Evolutionary conservation across 805 yeast species (phyloP).

Genomic region (Helenozyma rhizophorensis): DNA sequence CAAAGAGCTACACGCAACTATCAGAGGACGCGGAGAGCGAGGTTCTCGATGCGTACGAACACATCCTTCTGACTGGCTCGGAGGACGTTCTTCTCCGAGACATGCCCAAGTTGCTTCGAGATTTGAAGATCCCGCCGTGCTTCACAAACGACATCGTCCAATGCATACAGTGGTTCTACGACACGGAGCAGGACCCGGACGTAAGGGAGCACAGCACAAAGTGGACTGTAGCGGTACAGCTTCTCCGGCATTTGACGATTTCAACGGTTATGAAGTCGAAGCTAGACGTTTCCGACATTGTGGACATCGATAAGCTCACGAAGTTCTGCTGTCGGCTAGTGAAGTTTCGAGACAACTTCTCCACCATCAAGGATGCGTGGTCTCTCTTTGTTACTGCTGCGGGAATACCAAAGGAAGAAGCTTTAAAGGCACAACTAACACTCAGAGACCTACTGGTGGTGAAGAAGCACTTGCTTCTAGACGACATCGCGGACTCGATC

Average conservation of each 20-base stretch:
- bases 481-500: slow-evolving; percentile 27
- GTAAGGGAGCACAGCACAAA: slow-evolving; percentile 11
- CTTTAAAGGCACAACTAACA: background rate
- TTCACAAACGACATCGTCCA: slow-evolving; percentile 29
- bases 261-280: slow-evolving; percentile 12
- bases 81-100: slow-evolving; percentile 27
- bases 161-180: slow-evolving; percentile 33
- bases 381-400: slow-evolving; percentile 26
- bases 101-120: slow-evolving; percentile 21
- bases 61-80: slow-evolving; percentile 16
- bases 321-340: slow-evolving; percentile 23
- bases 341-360: slow-evolving; percentile 29
- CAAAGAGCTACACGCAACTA: slow-evolving; percentile 9
- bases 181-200: slow-evolving; percentile 12
- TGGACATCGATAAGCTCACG: slow-evolving; percentile 39
- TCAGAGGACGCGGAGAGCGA: slow-evolving; percentile 29
- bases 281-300: slow-evolving; percentile 30
- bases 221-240: slow-evolving; percentile 22
- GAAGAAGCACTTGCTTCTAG: slow-evolving; percentile 27
- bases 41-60: slow-evolving; percentile 27
- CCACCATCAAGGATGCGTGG: slow-evolving; percentile 30
- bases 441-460: slow-evolving; percentile 23
- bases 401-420: slow-evolving; percentile 17
- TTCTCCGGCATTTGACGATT: slow-evolving; percentile 28
- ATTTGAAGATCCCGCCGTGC: slow-evolving; percentile 26